Conservation (phyloP, 768 basidiomycete species). For the Boletellus ananas region DNA sequence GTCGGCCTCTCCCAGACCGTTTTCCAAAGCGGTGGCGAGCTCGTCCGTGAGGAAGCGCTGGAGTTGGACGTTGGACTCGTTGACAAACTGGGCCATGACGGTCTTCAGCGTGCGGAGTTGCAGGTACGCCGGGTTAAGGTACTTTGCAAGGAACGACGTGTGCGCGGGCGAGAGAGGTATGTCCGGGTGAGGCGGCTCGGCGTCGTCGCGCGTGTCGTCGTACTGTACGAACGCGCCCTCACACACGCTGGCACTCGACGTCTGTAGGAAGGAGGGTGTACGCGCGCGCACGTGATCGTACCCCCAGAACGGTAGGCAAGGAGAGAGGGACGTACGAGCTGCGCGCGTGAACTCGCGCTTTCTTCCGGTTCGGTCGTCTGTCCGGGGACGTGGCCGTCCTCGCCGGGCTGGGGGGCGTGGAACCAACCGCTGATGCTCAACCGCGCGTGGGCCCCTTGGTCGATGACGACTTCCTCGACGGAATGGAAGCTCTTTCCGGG, state of each 20-base stretch:
- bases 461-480: slow-evolving; percentile 93
- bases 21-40: slow-evolving; percentile 65
- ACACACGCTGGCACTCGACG: slow-evolving; percentile 51
- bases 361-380: slow-evolving; percentile 44
- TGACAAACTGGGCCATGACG: slow-evolving; percentile 75
- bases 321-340: slow-evolving; percentile 64
- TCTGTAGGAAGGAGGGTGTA: slow-evolving; percentile 34
- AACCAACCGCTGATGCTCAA: slow-evolving; percentile 97
- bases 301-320: neutral
- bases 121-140: slow-evolving; percentile 89
- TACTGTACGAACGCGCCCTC: slow-evolving; percentile 50
- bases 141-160: slow-evolving; percentile 71
- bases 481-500: slow-evolving; percentile 95
- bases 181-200: slow-evolving; percentile 50
- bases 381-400: slow-evolving; percentile 76
- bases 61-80: slow-evolving; percentile 85
- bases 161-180: slow-evolving; percentile 54
- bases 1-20: slow-evolving; percentile 62
- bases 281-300: slow-evolving; percentile 4
- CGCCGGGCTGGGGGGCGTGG: slow-evolving; percentile 86
- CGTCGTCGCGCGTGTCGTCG: slow-evolving; percentile 32
- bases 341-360: slow-evolving; percentile 88
- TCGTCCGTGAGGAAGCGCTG: slow-evolving; percentile 76
- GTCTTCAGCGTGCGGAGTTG: slow-evolving; percentile 75
- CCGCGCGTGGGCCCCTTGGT: slow-evolving; percentile 64